Base-by-base conservation (phyloP, 495 filamentous ascomycete genomes). In the Tetracladium setigerum region DNA sequence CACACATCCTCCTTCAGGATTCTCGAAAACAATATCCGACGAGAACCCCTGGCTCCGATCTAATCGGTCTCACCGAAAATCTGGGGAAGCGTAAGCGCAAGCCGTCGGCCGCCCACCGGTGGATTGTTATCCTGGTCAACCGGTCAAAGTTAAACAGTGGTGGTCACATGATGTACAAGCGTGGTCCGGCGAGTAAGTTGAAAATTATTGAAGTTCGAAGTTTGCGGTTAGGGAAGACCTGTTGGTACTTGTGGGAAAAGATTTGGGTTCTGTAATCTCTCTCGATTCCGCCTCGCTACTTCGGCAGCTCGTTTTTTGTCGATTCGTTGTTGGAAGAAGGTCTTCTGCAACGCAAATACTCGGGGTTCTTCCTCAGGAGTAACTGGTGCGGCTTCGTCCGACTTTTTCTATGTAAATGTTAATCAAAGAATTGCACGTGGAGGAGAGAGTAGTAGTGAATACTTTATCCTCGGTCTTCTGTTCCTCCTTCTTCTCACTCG, bases 161-260 rank as follows among this genome's bases (percentile, higher is more conserved):
- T 27, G 22, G 7, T 27, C 22, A 27, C 22, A 27, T 27, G 22
- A 27, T 27, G 22, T 27, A 27, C 7, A 7, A 27, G 22, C 3
- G 22, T 27, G 3, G 7, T 27, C 7, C 7, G 22, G 22, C 22
- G 22, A 27, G 22, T 27, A 7, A 27, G 22, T 3, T 27, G 22
- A 27, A 7, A 27, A 27, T 27, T 7, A 3, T 27, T 27, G 7
- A 27, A 27, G n/a, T n/a, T n/a, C n/a, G 22, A 27, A 27, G 7
- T 7, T 27, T 7, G 3, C 22, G 22, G 36, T 45, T 40, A 59
- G 43, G 58, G 58, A 16, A 57, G 37, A 27, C 41, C 52, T 51
- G 76, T 83, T 13, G 91, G 91, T 16, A 92, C 91, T 44, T 84
- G 84, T 6, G 91, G 91, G 47, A 95, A 95, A 14, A 78, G 67